Conservation (phyloP, 805 yeast genomes). For the Clavispora fructus region DNA sequence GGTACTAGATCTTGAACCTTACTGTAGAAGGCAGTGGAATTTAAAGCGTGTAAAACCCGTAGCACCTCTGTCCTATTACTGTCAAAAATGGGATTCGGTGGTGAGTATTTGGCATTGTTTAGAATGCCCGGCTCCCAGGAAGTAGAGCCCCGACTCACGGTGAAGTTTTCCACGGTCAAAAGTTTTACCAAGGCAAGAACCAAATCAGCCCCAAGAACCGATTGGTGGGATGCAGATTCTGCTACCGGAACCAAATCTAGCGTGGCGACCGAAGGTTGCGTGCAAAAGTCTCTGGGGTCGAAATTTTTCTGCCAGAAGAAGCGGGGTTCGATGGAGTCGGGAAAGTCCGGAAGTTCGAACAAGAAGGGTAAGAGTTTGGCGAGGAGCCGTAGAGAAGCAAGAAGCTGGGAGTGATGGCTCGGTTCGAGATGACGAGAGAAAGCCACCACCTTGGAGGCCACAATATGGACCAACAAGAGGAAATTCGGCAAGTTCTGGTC, state of each 20-base stretch:
- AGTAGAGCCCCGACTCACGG: constrained; percentile 27
- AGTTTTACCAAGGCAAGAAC: constrained; percentile 32
- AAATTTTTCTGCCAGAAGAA: constrained; percentile 31
- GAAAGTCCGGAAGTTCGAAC: constrained; percentile 45
- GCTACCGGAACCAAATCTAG: not conserved
- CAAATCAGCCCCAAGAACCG: constrained; percentile 8
- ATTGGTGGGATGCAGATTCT: not conserved
- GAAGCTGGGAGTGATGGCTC: constrained; percentile 29
- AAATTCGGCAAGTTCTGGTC: constrained; percentile 56
- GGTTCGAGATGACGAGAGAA: constrained; percentile 6
- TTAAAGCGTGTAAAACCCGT: constrained; percentile 53
- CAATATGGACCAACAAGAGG: constrained; percentile 41
- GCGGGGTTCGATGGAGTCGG: constrained; percentile 20
- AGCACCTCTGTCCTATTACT: constrained; percentile 65
- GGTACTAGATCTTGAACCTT: constrained; percentile 37
- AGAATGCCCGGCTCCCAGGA: constrained; percentile 83
- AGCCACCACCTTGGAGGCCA: constrained; percentile 20
- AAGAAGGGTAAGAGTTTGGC: constrained; percentile 62
- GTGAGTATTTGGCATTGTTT: constrained; percentile 22
- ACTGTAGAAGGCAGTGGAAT: constrained; percentile 57
- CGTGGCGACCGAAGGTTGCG: not conserved
- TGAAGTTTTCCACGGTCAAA: constrained; percentile 55
- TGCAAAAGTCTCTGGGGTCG: constrained; percentile 30
- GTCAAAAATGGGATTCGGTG: constrained; percentile 39
- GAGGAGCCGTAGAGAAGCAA: constrained; percentile 61